A percentile compares a stretch with the other conserved stretches of the same genome.
These are phyloP conservation scores for Cladobotryum protrusum DNA, from an alignment of 2,329 filamentous ascomycete genomes.

Conservation along the genomic window DNA sequence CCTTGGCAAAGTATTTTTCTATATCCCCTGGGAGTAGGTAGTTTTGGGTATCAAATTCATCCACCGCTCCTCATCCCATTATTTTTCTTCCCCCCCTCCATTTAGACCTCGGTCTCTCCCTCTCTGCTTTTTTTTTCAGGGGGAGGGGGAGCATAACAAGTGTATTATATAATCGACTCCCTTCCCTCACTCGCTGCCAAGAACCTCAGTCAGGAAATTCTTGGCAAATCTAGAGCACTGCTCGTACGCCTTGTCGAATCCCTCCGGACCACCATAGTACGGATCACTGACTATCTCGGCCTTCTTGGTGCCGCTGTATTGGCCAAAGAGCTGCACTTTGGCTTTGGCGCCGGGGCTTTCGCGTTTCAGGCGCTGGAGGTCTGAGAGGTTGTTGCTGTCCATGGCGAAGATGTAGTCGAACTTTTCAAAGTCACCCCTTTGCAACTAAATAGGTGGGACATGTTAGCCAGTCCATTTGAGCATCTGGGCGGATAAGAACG, in stretches of 20 bases:
- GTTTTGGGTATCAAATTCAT: too few species aligned
- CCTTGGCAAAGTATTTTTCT: too few species aligned
- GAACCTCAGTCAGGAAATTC: slow-evolving; percentile 62
- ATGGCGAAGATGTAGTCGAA: slow-evolving; percentile 97
- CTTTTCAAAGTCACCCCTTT: slow-evolving; percentile 64
- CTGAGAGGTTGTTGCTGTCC: slow-evolving; percentile 74
- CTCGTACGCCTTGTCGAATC: slow-evolving; percentile 81
- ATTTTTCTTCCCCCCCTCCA: too few species aligned
- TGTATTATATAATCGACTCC: neutral
- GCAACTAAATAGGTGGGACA: slow-evolving; percentile 34
- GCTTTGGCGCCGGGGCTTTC: slow-evolving; percentile 54
- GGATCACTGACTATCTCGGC: slow-evolving; percentile 77
- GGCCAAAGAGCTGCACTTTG: slow-evolving; percentile 77
- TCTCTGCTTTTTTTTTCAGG: neutral
- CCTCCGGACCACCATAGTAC: slow-evolving; percentile 81
- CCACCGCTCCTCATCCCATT: too few species aligned
- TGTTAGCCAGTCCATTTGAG: neutral
- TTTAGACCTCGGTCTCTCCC: neutral
- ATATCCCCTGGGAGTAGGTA: too few species aligned
- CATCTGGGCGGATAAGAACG: too few species aligned
- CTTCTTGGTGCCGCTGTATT: slow-evolving; percentile 59
- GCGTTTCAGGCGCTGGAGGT: slow-evolving; percentile 57
- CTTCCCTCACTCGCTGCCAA: slow-evolving; percentile 20
- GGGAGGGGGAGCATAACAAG: neutral
- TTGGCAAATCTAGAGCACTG: slow-evolving; percentile 71